Percentiles rank a stretch among this genome's conserved stretches.
Evolutionary conservation across 2,329 filamentous ascomycete species (phyloP).

Genomic region (Colletotrichum phormii): DNA sequence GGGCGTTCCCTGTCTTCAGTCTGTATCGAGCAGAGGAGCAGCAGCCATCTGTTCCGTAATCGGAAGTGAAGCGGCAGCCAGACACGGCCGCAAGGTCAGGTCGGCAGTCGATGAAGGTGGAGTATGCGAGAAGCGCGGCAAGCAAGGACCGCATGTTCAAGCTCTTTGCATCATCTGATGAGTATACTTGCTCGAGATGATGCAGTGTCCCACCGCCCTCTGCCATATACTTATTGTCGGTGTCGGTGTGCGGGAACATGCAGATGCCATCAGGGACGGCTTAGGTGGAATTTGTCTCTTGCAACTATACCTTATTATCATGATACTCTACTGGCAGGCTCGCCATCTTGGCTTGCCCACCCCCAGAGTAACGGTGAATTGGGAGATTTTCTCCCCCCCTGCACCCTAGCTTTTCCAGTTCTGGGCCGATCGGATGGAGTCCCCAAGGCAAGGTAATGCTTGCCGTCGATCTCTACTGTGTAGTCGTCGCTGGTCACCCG

Average conservation of each 20-base stretch:
- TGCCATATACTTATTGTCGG: background rate
- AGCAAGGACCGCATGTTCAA: constrained; percentile 7
- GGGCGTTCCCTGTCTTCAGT: background rate
- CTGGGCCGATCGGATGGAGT: background rate
- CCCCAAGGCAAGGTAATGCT: constrained; percentile 31
- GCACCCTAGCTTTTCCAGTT: constrained; percentile 24
- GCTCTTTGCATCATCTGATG: constrained; percentile 19
- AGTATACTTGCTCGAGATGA: constrained; percentile 15
- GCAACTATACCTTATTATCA: background rate
- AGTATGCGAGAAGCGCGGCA: background rate
- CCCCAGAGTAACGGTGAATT: constrained; percentile 21
- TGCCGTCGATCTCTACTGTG: constrained; percentile 31
- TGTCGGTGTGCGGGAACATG: constrained; percentile 29
- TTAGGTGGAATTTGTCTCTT: constrained; percentile 10
- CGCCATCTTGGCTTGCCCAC: constrained; percentile 9
- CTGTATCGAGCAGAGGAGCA: background rate
- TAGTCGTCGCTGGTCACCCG: constrained; percentile 9
- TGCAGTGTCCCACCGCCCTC: constrained; percentile 26
- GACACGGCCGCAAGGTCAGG: background rate
- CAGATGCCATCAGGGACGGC: constrained; percentile 1
- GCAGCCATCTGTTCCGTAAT: background rate
- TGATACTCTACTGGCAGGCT: background rate
- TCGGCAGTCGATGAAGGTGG: background rate
- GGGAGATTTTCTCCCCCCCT: constrained; percentile 29
- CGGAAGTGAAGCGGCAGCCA: background rate